Percentiles rank a stretch among this genome's conserved stretches.
Conservation (phyloP, 441 rosid genomes). For the Erysimum cheiri region DNA sequence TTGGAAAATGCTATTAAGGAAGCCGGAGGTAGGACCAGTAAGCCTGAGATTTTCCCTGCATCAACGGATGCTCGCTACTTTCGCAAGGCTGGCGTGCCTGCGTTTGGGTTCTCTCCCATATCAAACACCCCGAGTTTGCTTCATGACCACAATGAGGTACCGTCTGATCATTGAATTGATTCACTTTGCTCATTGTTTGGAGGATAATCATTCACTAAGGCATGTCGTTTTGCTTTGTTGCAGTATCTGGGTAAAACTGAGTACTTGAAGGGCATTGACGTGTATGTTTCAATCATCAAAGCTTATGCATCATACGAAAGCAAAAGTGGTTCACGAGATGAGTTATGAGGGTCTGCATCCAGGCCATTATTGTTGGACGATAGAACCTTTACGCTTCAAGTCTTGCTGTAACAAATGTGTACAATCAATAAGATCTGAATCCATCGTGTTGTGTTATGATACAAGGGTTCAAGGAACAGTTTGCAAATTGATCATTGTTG, state of each 20-base stretch:
- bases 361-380: background rate
- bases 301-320: slow-evolving; percentile 59
- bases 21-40: slow-evolving; percentile 69
- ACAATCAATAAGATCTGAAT: slow-evolving; percentile 12
- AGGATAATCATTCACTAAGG: slow-evolving; percentile 13
- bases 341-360: slow-evolving; percentile 46
- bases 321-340: slow-evolving; percentile 52
- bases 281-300: slow-evolving; percentile 76
- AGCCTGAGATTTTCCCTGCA: slow-evolving; percentile 90
- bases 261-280: slow-evolving; percentile 81
- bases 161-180: background rate
- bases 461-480: background rate
- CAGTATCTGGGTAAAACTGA: slow-evolving; percentile 83
- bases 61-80: slow-evolving; percentile 89
- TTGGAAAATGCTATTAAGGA: slow-evolving; percentile 75
- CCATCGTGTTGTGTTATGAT: background rate
- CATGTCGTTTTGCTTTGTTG: slow-evolving; percentile 37
- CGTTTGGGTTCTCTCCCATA: slow-evolving; percentile 94
- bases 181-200: background rate
- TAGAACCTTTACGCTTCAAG: too few relatives aligned
- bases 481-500: background rate
- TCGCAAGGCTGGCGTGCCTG: slow-evolving; percentile 68
- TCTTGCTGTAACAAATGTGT: background rate
- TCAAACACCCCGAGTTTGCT: slow-evolving; percentile 88
- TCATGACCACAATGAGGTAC: slow-evolving; percentile 95